Base-by-base conservation (phyloP, 345 rosid genomes). In the Ceriops decandra region DNA sequence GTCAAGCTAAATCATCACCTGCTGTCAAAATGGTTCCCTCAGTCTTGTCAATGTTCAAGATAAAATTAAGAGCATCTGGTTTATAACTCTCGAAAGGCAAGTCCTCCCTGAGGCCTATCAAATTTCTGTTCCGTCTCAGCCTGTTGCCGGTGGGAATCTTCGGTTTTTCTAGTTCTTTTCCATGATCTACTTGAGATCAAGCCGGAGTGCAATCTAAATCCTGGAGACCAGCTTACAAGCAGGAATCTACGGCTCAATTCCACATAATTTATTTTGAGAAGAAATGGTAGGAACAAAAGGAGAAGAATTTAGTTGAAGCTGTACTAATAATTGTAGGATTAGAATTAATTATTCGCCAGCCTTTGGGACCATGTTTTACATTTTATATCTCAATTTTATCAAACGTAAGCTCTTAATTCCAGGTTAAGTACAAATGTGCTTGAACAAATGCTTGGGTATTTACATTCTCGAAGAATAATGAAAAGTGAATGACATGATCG, bases 11-110 rank as follows among this genome's bases (percentile, higher is more conserved):
- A 85, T 59, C 74, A 83, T 54, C 31, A 53, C 53, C 54, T 84
- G 68, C 63, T 88, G 57, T 78, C 90, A 31, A 86, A 75, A 76
- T 77, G 77, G 78, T 84, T 80, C 52, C 81, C 85, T 19, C 58
- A 57, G 22, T 83, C 85, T 5, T 74, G 68, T 66, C 67, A n/a
- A 19, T 66, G 79, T 51, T 57, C 30, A 57, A 57, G 58, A 61
- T 69, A 35, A 64, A 27, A 5, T 32, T 15, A 13, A 42, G 49
- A 42, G 54, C 52, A 17, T 13, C 6, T 21, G 27, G 17, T 19
- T 9, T 7, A 22, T 20, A 13, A 13, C 47, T 27, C 19, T 32
- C 58, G 15, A 22, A 52, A 24, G 64, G 17, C 10, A 9, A 62
- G 16, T 22, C 30, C 20, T 5, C 5, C 27, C 2, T 5, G 52